Evolutionary conservation across 2,329 filamentous ascomycete genomes (phyloP).

Genomic region (Phyllosticta ampelicida): DNA sequence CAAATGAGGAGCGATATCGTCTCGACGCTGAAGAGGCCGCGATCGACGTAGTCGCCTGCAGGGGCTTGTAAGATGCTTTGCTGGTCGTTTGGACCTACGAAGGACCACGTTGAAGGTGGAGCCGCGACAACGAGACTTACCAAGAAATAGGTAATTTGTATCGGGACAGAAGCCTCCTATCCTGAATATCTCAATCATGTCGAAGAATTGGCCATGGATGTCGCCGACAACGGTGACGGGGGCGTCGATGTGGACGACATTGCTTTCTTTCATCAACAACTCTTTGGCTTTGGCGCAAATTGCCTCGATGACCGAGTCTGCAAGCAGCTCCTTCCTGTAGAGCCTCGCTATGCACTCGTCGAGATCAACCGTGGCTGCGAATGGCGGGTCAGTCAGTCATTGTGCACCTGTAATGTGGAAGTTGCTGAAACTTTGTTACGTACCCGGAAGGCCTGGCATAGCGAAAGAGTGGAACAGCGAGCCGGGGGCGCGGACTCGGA

Average conservation of each 20-base stretch:
- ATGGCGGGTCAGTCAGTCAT: slow-evolving; percentile 9
- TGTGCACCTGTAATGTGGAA: neutral
- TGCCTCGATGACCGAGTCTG: slow-evolving; percentile 95
- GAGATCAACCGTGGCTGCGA: slow-evolving; percentile 81
- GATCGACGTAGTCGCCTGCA: slow-evolving; percentile 93
- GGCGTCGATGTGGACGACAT: slow-evolving; percentile 92
- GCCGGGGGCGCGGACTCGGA: slow-evolving; percentile 20
- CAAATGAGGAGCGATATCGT: slow-evolving; percentile 97
- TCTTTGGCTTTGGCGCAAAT: slow-evolving; percentile 99
- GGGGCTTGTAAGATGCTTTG: neutral
- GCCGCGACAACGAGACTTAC: slow-evolving; percentile 38
- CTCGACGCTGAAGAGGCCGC: slow-evolving; percentile 96
- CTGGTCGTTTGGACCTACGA: neutral
- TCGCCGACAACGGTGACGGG: slow-evolving; percentile 96
- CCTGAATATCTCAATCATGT: slow-evolving; percentile 97
- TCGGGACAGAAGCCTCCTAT: slow-evolving; percentile 96
- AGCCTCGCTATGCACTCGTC: slow-evolving; percentile 97
- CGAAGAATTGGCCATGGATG: slow-evolving; percentile 98
- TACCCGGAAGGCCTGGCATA: slow-evolving; percentile 44
- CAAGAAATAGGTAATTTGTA: slow-evolving; percentile 95
- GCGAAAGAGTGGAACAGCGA: slow-evolving; percentile 14
- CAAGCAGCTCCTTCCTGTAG: slow-evolving; percentile 93
- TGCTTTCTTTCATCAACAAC: slow-evolving; percentile 98
- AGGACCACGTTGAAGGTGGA: slow-evolving; percentile 3
- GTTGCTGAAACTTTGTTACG: neutral